phyloP scores from a whole-genome alignment of 331 rosid genomes.

The Rosa hybrid region DNA sequence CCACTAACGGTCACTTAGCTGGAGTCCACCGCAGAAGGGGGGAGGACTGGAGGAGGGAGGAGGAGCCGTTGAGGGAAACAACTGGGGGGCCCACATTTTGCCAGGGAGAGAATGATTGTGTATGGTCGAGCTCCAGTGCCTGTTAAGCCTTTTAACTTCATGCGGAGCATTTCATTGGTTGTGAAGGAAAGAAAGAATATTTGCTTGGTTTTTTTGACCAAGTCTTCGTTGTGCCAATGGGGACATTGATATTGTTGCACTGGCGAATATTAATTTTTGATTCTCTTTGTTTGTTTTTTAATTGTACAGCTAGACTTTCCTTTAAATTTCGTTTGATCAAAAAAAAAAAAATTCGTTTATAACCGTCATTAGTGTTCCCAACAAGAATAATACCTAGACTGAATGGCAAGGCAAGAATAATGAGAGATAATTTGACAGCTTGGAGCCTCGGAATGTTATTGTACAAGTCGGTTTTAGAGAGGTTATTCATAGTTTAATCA shows the following conservation, averaged over 20 bases:
- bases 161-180: constrained; percentile 9
- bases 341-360: not conserved
- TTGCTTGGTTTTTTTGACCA: not conserved
- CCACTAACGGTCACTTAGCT: constrained; percentile 70
- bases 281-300: not conserved
- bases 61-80: constrained; percentile 56
- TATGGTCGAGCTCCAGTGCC: not conserved
- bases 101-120: constrained; percentile 6
- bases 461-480: not conserved
- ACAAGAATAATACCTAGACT: not conserved
- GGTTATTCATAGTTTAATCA: too few species aligned
- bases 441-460: too few species aligned
- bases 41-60: not conserved
- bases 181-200: not conserved
- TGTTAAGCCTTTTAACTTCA: not conserved
- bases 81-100: constrained; percentile 41
- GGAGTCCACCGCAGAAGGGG: constrained; percentile 45
- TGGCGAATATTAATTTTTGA: not conserved
- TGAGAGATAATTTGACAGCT: not conserved
- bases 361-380: not conserved
- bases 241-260: not conserved
- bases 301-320: not conserved
- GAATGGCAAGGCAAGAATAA: too few species aligned
- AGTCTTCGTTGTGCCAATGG: not conserved
- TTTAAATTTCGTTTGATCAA: not conserved